These are phyloP conservation scores for Cystobasidium ongulense DNA, from an alignment of 768 basidiomycete species.

Conservation along the genomic window DNA sequence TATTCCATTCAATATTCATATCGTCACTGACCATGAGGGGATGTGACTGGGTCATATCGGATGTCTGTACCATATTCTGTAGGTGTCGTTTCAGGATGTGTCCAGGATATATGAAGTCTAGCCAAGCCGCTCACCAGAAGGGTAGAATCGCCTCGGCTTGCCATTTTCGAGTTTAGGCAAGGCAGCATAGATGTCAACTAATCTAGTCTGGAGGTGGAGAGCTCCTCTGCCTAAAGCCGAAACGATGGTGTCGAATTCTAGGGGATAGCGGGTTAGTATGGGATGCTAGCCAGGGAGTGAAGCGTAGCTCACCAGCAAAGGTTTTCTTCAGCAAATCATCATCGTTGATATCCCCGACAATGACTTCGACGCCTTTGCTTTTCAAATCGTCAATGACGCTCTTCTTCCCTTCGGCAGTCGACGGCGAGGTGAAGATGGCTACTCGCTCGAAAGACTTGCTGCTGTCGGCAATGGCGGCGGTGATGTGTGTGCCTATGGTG, in stretches of 20 bases:
- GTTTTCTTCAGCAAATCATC: constrained; percentile 27
- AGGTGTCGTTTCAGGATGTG: not conserved
- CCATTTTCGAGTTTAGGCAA: constrained; percentile 7
- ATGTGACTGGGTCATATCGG: constrained; percentile 30
- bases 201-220: constrained; percentile 25
- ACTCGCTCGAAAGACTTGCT: constrained; percentile 13
- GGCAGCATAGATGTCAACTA: constrained; percentile 25
- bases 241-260: constrained; percentile 30
- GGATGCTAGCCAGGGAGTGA: not conserved
- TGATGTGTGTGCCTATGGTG: constrained; percentile 33
- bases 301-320: constrained; percentile 17
- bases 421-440: constrained; percentile 33
- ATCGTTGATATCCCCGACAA: constrained; percentile 30
- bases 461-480: constrained; percentile 17
- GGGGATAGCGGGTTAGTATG: not conserved
- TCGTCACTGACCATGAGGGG: constrained; percentile 24
- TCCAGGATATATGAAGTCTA: not conserved
- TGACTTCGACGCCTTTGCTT: constrained; percentile 19
- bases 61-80: constrained; percentile 34
- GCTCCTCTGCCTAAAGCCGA: constrained; percentile 33
- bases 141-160: constrained; percentile 33
- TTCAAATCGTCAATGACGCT: constrained; percentile 17
- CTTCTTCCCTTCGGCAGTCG: constrained; percentile 28
- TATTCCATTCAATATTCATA: not conserved
- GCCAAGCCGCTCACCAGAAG: constrained; percentile 20